Conservation (phyloP, 1,284 basidiomycete genomes). For the Mycena citricolor region DNA sequence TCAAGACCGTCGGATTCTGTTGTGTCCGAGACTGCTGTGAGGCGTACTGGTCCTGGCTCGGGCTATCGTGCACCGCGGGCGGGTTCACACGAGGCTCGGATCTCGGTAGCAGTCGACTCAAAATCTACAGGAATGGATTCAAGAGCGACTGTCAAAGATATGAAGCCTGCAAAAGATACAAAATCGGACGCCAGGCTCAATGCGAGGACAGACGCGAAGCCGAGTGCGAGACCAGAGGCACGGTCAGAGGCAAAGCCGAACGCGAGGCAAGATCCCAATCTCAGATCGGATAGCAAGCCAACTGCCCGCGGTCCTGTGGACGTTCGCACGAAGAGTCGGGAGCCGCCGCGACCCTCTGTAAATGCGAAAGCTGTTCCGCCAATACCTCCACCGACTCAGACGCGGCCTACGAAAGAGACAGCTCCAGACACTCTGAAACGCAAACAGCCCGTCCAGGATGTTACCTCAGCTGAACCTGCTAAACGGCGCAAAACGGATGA, state of each 20-base stretch:
- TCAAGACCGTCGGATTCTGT: constrained; percentile 17
- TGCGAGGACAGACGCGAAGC: too few species aligned
- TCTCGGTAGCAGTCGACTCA: constrained; percentile 1
- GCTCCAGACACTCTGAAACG: constrained; percentile 34
- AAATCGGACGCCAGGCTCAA: too few species aligned
- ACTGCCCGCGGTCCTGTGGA: constrained; percentile 22
- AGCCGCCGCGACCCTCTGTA: constrained; percentile 23
- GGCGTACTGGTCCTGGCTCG: constrained; percentile 41
- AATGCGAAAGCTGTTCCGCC: constrained; percentile 30
- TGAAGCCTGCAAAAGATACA: constrained; percentile 14
- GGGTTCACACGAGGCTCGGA: constrained; percentile 38
- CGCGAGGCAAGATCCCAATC: too few species aligned
- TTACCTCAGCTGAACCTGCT: constrained; percentile 25
- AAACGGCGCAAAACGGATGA: constrained; percentile 45
- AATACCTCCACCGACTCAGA: constrained; percentile 18
- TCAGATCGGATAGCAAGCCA: constrained; percentile 9
- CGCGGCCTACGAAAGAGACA: constrained; percentile 26
- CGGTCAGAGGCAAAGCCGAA: too few species aligned
- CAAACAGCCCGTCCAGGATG: constrained; percentile 32
- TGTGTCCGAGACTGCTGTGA: background rate
- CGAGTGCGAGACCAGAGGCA: too few species aligned
- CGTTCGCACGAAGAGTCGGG: constrained; percentile 22
- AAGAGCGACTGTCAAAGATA: too few species aligned
- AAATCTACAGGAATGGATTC: too few species aligned
- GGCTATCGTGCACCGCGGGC: too few species aligned